Percentiles rank a stretch among this genome's conserved stretches.
These are phyloP conservation scores for Solanum chacoense DNA, from an alignment of 305 asterid genomes.

Conservation along the genomic window DNA sequence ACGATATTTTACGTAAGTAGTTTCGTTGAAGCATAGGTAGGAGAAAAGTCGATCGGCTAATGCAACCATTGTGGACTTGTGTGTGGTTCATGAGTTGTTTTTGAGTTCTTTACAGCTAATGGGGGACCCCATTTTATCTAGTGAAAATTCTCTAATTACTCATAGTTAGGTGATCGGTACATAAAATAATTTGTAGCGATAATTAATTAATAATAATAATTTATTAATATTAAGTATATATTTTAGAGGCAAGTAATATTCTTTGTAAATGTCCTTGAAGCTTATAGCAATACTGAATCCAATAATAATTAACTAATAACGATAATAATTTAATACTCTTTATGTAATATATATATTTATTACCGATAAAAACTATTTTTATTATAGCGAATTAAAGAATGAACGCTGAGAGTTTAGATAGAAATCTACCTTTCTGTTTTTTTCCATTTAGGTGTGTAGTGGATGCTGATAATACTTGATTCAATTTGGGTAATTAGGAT, in stretches of 20 bases:
- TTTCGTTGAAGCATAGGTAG: slow-evolving; percentile 1
- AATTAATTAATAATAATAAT: no score
- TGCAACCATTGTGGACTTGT: background rate
- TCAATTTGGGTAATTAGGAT: background rate
- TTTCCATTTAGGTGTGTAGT: background rate
- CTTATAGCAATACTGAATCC: no score
- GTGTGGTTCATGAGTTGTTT: slow-evolving; percentile 2
- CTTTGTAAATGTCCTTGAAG: no score
- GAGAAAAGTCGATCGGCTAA: background rate
- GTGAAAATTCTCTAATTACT: background rate
- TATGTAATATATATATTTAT: no score
- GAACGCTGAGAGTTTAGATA: background rate
- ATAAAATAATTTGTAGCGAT: background rate
- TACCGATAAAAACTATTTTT: background rate
- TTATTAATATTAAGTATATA: no score
- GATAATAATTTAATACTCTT: no score
- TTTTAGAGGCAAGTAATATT: no score
- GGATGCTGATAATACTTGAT: background rate
- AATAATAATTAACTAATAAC: no score
- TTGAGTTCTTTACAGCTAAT: background rate
- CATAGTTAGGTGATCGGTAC: background rate
- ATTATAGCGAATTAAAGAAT: no score
- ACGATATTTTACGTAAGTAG: background rate
- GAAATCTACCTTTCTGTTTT: background rate
- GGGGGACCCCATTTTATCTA: background rate